These are phyloP conservation scores for Xylaria telfairii DNA, from an alignment of 495 filamentous ascomycete genomes.

Conservation along the genomic window DNA sequence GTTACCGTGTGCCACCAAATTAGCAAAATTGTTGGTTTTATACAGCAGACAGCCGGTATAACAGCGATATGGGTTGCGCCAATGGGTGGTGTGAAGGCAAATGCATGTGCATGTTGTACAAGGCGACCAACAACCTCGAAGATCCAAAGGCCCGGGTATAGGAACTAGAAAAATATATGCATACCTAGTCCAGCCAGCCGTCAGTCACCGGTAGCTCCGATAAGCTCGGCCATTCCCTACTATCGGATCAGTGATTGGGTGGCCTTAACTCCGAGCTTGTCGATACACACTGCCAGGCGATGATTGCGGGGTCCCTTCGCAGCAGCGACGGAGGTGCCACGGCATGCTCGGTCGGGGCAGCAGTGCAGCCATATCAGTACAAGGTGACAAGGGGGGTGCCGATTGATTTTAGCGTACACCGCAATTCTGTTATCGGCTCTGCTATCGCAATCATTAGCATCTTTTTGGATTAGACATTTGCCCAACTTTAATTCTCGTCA, in stretches of 20 bases:
- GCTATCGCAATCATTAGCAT: neutral
- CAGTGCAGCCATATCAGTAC: neutral
- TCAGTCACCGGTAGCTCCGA: conserved; percentile 13
- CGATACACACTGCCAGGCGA: no score
- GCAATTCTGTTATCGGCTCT: conserved; percentile 6
- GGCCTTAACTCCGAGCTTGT: conserved; percentile 20
- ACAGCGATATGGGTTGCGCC: neutral
- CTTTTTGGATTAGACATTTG: neutral
- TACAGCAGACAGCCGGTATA: neutral
- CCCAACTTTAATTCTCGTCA: conserved; percentile 20
- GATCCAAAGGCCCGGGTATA: neutral
- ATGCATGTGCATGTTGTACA: neutral
- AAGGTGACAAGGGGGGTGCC: neutral
- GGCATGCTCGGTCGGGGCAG: conserved; percentile 6
- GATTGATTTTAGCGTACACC: conserved; percentile 11
- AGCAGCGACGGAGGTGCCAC: neutral
- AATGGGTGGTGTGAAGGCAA: neutral
- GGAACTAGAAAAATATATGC: conserved; percentile 5
- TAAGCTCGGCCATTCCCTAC: conserved; percentile 17
- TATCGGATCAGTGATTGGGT: conserved; percentile 7
- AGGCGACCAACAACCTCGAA: neutral
- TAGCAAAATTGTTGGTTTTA: neutral
- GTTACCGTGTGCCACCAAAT: neutral
- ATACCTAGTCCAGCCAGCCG: no score
- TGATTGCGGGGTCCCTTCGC: neutral